Evolutionary conservation across 1,284 basidiomycete genomes (phyloP).

Genomic region (Rhodotorula sp.): DNA sequence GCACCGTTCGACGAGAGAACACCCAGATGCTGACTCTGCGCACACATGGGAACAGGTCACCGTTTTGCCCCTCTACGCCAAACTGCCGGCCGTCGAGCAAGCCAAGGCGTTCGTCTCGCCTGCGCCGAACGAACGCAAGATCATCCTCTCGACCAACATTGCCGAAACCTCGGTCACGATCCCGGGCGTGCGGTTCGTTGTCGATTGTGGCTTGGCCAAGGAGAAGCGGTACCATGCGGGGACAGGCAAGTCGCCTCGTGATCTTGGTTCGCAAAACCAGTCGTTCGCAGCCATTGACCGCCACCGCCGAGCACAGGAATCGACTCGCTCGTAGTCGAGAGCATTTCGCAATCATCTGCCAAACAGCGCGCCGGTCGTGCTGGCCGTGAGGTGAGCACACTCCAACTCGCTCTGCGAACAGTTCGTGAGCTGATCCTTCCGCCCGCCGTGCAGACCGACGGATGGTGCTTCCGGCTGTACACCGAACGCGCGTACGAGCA

Average conservation of each 20-base stretch:
- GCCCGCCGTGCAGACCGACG: constrained; percentile 49
- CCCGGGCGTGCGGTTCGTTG: constrained; percentile 90
- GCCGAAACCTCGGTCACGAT: constrained; percentile 99
- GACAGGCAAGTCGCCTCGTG: constrained; percentile 22
- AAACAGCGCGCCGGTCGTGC: constrained; percentile 87
- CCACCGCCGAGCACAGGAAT: constrained; percentile 60
- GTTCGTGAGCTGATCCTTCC: constrained; percentile 8
- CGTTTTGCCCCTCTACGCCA: constrained; percentile 78
- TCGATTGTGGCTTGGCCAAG: constrained; percentile 93
- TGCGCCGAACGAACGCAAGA: constrained; percentile 67
- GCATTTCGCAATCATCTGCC: constrained; percentile 85
- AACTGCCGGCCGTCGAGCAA: constrained; percentile 75
- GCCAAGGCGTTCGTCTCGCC: constrained; percentile 71
- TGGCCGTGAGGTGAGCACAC: constrained; percentile 70
- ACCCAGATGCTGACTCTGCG: constrained; percentile 5
- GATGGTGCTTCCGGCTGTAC: constrained; percentile 84
- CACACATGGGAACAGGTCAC: constrained; percentile 58
- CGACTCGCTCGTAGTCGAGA: constrained; percentile 78
- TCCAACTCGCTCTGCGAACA: constrained; percentile 14
- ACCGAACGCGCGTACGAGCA: constrained; percentile 71
- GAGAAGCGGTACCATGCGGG: constrained; percentile 72
- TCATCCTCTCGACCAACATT: constrained; percentile 92
- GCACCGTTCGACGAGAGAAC: background rate
- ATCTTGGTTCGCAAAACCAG: no score
- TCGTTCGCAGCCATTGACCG: background rate